A percentile compares a stretch with the other conserved stretches of the same genome.
phyloP scores from a whole-genome alignment of 352 stramenopile species.

The Phytophthora podocarpi region DNA sequence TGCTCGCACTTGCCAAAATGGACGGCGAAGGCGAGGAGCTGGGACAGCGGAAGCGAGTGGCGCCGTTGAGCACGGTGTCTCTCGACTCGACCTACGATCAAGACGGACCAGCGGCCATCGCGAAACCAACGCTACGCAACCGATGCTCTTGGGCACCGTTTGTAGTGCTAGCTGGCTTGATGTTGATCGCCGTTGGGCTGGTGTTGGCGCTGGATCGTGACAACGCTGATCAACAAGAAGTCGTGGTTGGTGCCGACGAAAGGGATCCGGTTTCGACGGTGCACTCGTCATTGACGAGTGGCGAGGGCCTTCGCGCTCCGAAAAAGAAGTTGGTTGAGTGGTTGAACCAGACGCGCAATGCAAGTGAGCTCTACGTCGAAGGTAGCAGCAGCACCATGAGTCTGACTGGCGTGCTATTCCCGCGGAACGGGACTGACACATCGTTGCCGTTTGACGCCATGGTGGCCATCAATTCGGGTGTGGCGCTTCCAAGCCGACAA shows the following conservation, averaged over 20 bases:
- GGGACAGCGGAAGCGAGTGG: conserved; percentile 14
- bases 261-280: neutral
- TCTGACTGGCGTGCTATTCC: conserved; percentile 26
- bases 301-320: conserved; percentile 10
- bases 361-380: conserved; percentile 27
- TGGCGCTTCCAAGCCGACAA: conserved; percentile 14
- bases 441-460: conserved; percentile 25
- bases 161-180: conserved; percentile 13
- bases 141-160: conserved; percentile 12
- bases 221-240: neutral
- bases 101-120: neutral
- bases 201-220: conserved; percentile 24
- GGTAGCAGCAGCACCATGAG: conserved; percentile 24
- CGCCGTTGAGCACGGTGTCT: conserved; percentile 32
- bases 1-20: conserved; percentile 31
- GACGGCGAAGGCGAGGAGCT: conserved; percentile 3
- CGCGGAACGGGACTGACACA: conserved; percentile 8
- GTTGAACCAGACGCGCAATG: conserved; percentile 22
- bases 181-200: conserved; percentile 26
- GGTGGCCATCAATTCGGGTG: conserved; percentile 13
- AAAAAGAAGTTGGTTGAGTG: conserved; percentile 23
- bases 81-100: conserved; percentile 27
- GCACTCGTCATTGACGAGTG: conserved; percentile 11
- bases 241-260: neutral
- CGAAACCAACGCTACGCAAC: neutral